Conservation (phyloP, 345 rosid species). For the Acer saccharum region DNA sequence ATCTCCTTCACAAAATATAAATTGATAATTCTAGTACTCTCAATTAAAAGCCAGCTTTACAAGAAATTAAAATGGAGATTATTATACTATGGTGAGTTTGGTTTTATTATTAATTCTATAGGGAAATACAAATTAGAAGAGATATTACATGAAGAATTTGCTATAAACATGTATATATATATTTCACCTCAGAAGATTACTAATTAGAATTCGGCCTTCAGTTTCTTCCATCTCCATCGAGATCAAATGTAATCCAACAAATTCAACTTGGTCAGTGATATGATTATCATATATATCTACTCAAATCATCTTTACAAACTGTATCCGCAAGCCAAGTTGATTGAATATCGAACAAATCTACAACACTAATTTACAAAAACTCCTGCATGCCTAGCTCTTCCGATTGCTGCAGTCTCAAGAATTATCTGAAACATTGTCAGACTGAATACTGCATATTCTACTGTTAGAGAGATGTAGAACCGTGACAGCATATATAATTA, state of each 20-base stretch:
- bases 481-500: constrained; percentile 26
- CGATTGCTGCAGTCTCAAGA: constrained; percentile 8
- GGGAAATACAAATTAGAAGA: constrained; percentile 1
- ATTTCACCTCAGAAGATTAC: background rate
- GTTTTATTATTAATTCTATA: background rate
- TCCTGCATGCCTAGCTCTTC: constrained; percentile 22
- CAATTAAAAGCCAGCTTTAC: background rate
- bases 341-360: background rate
- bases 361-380: constrained; percentile 26
- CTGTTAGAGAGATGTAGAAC: constrained; percentile 21
- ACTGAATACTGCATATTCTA: constrained; percentile 3
- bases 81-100: background rate
- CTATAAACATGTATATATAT: background rate
- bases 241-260: background rate
- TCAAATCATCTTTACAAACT: constrained; percentile 14
- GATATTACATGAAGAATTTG: background rate
- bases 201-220: background rate
- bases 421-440: too few relatives aligned
- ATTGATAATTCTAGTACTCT: background rate
- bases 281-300: background rate
- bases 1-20: too few relatives aligned
- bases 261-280: background rate
- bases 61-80: background rate
- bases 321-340: background rate
- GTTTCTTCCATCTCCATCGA: too few relatives aligned